These are phyloP conservation scores for Neurospora cerealis DNA, from an alignment of 495 filamentous ascomycete genomes.

Conservation along the genomic window DNA sequence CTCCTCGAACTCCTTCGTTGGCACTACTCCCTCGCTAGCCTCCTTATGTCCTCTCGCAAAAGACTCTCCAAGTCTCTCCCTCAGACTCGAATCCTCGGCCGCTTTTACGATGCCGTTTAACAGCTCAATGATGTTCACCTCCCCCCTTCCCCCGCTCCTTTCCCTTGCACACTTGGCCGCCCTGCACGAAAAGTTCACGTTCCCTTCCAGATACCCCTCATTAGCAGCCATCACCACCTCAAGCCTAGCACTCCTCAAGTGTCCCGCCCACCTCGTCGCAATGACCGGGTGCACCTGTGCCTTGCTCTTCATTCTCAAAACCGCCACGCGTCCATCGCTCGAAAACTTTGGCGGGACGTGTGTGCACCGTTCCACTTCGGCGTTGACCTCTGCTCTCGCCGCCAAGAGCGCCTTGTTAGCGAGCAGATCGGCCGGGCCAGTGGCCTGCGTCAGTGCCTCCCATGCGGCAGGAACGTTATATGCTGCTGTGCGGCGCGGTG, in stretches of 20 bases:
- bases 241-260: constrained; percentile 38
- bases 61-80: constrained; percentile 39
- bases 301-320: constrained; percentile 41
- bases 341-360: constrained; percentile 48
- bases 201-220: constrained; percentile 43
- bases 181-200: constrained; percentile 51
- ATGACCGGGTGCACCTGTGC: constrained; percentile 51
- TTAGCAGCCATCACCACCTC: constrained; percentile 51
- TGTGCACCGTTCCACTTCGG: constrained; percentile 44
- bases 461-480: constrained; percentile 47
- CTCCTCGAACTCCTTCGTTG: constrained; percentile 45
- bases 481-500: constrained; percentile 43
- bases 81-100: constrained; percentile 28
- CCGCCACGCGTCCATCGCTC: constrained; percentile 44
- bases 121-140: constrained; percentile 46
- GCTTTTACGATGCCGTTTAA: constrained; percentile 34
- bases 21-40: constrained; percentile 47
- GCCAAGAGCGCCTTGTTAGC: constrained; percentile 29
- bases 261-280: constrained; percentile 47
- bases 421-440: constrained; percentile 35
- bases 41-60: constrained; percentile 52
- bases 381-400: constrained; percentile 40
- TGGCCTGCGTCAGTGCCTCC: constrained; percentile 33
- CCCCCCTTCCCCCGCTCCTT: constrained; percentile 20
- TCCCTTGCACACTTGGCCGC: constrained; percentile 35